phyloP scores from a whole-genome alignment of 176 grass and related monocot species.

The Pharus latifolius region DNA sequence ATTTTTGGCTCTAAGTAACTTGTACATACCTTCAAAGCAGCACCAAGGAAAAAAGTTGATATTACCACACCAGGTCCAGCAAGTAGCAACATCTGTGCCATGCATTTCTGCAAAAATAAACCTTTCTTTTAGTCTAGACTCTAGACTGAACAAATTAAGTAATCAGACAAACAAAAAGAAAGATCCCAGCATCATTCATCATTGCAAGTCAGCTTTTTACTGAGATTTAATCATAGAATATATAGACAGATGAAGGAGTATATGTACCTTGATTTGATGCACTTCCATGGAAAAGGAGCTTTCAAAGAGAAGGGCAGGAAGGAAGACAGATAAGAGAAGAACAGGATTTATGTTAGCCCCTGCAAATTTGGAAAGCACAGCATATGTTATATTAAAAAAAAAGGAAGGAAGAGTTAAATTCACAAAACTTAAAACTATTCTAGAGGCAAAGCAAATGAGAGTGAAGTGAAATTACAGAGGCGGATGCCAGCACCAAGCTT shows the following conservation, averaged over 20 bases:
- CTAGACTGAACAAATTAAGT: not conserved
- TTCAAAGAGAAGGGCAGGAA: slow-evolving; percentile 89
- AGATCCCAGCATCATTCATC: not conserved
- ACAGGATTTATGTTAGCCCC: slow-evolving; percentile 87
- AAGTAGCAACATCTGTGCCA: slow-evolving; percentile 82
- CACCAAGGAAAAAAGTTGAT: slow-evolving; percentile 65
- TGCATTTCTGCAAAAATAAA: slow-evolving; percentile 61
- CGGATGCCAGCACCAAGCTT: slow-evolving; percentile 83
- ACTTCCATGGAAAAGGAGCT: slow-evolving; percentile 93
- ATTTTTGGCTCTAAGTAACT: not conserved
- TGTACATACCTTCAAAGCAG: slow-evolving; percentile 51
- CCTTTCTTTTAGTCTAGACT: not conserved
- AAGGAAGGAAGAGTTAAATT: too few species aligned
- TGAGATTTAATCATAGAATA: not conserved
- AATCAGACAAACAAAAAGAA: not conserved
- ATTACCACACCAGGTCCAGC: slow-evolving; percentile 83
- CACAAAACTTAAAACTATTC: too few species aligned
- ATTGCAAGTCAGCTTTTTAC: not conserved
- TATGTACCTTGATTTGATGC: slow-evolving; percentile 92
- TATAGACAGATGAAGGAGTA: not conserved
- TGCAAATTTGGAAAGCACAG: slow-evolving; percentile 14
- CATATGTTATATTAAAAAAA: too few species aligned
- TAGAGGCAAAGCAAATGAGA: too few species aligned
- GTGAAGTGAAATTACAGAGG: slow-evolving; percentile 64
- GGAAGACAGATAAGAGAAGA: slow-evolving; percentile 80